Evolutionary conservation across 176 grass and related monocot species (phyloP), one percentile per base, ranked within the genome.

Genomic region (Musa beccarii): DNA sequence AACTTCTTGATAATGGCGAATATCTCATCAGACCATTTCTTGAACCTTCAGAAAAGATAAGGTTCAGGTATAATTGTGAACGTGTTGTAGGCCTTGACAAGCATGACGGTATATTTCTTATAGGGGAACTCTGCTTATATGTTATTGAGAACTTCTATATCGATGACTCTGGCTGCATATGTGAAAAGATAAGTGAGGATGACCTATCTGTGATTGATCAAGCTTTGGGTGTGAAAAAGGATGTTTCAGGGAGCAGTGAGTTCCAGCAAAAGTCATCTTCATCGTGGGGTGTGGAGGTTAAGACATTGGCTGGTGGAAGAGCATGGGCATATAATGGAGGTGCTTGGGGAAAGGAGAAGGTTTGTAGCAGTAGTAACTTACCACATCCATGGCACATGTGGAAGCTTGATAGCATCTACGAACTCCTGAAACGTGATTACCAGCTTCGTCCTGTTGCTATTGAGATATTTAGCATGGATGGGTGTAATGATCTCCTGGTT

Each of bases 391-490:
- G 96, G 96, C 91, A 99, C 83, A 99, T 94, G 91, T 99, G 96
- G 96, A 99, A 99, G 76, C 83, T 99, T 66, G 96, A 99, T 85
- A 95, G 96, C 73, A 91, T 99, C 66, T 89, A 94, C 79, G 91
- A 99, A 80, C 85, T 99, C 80, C 81, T 99, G 51, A 99, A 94
- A 89, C 88, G 96, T 64, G 96, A 99, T 79, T 99, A 99, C 66
- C 96, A 99, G 79, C 92, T 99, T 68, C 86, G 96, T 23, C 91
- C 96, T 49, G 96, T 99, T 81, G 96, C 96, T 76, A 92, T 99
- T 11, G 91, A 94, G 83, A 89, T 99, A 84, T 99, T 99, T 86
- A 99, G 96, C 76, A 95, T 94, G 96, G 96, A 99, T 81, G 96
- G 96, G 63, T 99, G 88, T 83, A 99, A 99, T 53, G 96, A 89